phyloP scores from a whole-genome alignment of 73 alveolate species.

The Paramecium octaurelia region DNA sequence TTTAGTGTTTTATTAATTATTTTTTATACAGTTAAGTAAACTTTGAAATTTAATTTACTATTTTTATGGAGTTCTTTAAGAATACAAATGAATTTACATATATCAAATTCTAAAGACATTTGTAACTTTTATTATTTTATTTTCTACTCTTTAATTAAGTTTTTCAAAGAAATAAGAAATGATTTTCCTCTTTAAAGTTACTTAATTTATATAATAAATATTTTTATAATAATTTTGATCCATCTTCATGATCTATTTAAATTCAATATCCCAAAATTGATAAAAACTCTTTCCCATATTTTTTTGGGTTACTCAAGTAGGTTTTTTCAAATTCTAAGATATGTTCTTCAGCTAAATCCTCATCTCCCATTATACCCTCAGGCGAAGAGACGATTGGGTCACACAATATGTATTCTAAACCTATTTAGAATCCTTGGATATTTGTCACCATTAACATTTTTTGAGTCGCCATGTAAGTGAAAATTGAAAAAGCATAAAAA shows the following conservation, averaged over 20 bases:
- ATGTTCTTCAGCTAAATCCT: not conserved
- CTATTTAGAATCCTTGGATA: not conserved
- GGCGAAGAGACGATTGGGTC: not conserved
- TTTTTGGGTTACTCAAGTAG: not conserved
- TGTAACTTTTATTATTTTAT: not conserved
- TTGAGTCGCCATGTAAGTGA: not conserved
- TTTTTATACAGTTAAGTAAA: too few relatives aligned
- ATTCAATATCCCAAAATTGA: not conserved
- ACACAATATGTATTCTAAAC: not conserved
- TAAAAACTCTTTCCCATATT: not conserved
- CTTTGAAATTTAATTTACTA: too few relatives aligned
- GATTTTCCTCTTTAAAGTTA: not conserved
- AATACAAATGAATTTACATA: not conserved
- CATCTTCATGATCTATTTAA: not conserved
- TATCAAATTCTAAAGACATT: not conserved
- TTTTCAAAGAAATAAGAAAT: not conserved
- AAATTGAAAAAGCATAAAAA: constrained; percentile 5
- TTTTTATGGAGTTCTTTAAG: not conserved
- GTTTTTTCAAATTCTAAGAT: not conserved
- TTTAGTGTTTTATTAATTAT: too few relatives aligned
- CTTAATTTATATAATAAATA: not conserved
- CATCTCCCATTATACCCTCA: constrained; percentile 12
- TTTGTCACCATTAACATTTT: not conserved
- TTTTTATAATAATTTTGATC: not conserved
- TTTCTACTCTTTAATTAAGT: not conserved